Conservation (phyloP, 2,329 filamentous ascomycete species). For the Ilyonectria robusta region DNA sequence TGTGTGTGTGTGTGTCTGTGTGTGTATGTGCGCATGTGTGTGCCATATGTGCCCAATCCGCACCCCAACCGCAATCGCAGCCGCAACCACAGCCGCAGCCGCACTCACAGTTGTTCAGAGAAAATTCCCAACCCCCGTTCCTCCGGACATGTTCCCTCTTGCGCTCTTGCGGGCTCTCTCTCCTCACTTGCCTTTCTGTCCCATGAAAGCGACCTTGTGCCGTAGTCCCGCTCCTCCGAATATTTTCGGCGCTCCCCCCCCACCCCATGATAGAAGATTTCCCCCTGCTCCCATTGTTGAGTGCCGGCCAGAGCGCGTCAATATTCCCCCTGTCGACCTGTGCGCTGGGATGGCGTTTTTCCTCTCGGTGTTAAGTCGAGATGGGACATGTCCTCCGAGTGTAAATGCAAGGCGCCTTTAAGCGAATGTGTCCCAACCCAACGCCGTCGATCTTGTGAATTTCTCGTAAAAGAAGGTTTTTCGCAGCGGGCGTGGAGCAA, state of each 20-base stretch:
- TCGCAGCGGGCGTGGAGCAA: slow-evolving; percentile 1
- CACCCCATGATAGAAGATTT: background rate
- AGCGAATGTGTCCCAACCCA: background rate
- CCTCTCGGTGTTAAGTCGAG: slow-evolving; percentile 2
- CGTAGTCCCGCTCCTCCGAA: slow-evolving; percentile 31
- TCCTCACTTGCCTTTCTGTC: slow-evolving; percentile 1
- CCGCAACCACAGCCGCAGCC: background rate
- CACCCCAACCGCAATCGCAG: slow-evolving; percentile 5
- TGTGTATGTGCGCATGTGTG: background rate
- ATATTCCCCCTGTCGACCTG: slow-evolving; percentile 2
- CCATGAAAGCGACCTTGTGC: slow-evolving; percentile 11
- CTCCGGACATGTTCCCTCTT: slow-evolving; percentile 14
- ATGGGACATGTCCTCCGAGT: slow-evolving; percentile 4
- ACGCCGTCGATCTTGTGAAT: background rate
- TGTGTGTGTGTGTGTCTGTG: background rate
- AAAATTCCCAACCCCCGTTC: slow-evolving; percentile 16
- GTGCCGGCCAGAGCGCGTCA: slow-evolving; percentile 1
- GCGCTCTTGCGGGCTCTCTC: slow-evolving; percentile 34
- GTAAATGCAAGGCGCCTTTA: background rate
- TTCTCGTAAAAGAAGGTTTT: slow-evolving; percentile 6
- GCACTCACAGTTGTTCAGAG: background rate
- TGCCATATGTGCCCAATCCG: slow-evolving; percentile 19
- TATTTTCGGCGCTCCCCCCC: slow-evolving; percentile 32
- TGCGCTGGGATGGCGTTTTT: background rate
- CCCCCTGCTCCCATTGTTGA: background rate